These are phyloP conservation scores for Calonectria henricotiae DNA, from an alignment of 2,329 filamentous ascomycete species.

Conservation along the genomic window DNA sequence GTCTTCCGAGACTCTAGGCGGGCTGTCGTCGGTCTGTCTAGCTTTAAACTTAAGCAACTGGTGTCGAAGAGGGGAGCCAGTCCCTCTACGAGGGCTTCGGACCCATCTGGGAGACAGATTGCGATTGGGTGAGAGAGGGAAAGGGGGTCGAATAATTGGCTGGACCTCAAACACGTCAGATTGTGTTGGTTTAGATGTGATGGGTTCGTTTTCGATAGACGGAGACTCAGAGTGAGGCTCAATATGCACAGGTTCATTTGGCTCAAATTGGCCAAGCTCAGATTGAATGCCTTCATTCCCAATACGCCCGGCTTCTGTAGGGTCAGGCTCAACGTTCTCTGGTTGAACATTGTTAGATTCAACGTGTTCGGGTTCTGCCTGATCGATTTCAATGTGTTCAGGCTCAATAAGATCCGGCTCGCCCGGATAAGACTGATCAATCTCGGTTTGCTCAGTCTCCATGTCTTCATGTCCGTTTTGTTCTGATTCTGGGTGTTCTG, in stretches of 20 bases:
- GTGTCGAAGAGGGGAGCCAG: conserved; percentile 54
- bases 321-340: not conserved
- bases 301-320: not conserved
- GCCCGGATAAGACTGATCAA: not conserved
- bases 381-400: not conserved
- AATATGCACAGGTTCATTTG: not conserved
- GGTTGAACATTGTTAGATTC: not conserved
- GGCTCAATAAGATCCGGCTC: not conserved
- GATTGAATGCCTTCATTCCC: not conserved
- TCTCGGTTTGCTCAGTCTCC: not conserved
- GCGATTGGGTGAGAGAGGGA: conserved; percentile 46
- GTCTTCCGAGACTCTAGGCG: conserved; percentile 29
- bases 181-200: not conserved
- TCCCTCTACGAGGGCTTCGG: conserved; percentile 58
- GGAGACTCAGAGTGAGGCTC: not conserved
- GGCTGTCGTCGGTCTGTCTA: conserved; percentile 45
- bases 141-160: conserved; percentile 42
- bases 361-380: not conserved
- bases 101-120: conserved; percentile 53
- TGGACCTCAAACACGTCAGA: conserved; percentile 38
- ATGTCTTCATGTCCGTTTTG: not conserved
- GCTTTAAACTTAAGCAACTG: conserved; percentile 56
- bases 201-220: not conserved
- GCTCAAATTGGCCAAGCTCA: not conserved
- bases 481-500: not conserved